phyloP scores from a whole-genome alignment of 352 stramenopile species.

The Phytophthora hybrid region DNA sequence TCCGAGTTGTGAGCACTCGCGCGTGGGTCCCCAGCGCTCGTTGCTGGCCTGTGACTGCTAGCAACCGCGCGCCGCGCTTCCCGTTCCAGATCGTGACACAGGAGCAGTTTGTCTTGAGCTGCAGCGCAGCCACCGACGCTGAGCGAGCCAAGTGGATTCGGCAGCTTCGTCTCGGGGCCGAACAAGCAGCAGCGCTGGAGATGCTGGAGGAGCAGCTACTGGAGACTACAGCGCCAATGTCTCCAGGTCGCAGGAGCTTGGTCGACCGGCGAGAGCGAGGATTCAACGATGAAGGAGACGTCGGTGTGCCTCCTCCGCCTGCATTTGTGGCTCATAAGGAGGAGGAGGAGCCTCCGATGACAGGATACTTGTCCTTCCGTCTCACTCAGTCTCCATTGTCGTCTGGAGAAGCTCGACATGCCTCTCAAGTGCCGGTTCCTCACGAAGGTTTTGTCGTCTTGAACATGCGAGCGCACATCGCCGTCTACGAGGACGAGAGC shows the following conservation, averaged over 20 bases:
- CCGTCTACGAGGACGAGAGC: slow-evolving; percentile 59
- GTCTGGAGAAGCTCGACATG: slow-evolving; percentile 21
- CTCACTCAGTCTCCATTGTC: slow-evolving; percentile 19
- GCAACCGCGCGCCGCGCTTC: slow-evolving; percentile 46
- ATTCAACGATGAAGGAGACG: slow-evolving; percentile 12
- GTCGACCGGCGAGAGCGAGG: slow-evolving; percentile 26
- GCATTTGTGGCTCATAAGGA: not conserved
- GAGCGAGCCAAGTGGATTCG: slow-evolving; percentile 76
- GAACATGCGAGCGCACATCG: slow-evolving; percentile 38
- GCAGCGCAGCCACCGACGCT: slow-evolving; percentile 61
- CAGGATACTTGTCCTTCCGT: slow-evolving; percentile 36
- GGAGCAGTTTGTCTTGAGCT: slow-evolving; percentile 71
- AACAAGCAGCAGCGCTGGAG: slow-evolving; percentile 59
- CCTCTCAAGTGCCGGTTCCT: slow-evolving; percentile 23
- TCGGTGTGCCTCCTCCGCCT: not conserved
- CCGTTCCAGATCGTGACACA: slow-evolving; percentile 78
- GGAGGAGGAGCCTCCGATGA: slow-evolving; percentile 36
- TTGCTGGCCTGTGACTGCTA: slow-evolving; percentile 34
- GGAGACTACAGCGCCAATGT: slow-evolving; percentile 39
- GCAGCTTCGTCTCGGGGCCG: slow-evolving; percentile 62
- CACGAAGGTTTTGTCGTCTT: slow-evolving; percentile 50
- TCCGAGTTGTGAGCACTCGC: slow-evolving; percentile 55
- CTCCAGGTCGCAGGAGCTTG: slow-evolving; percentile 32
- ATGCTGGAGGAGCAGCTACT: slow-evolving; percentile 64
- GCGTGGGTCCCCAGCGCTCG: slow-evolving; percentile 48